Conservation (phyloP, 352 stramenopile genomes). For the Phytophthora lateralis region DNA sequence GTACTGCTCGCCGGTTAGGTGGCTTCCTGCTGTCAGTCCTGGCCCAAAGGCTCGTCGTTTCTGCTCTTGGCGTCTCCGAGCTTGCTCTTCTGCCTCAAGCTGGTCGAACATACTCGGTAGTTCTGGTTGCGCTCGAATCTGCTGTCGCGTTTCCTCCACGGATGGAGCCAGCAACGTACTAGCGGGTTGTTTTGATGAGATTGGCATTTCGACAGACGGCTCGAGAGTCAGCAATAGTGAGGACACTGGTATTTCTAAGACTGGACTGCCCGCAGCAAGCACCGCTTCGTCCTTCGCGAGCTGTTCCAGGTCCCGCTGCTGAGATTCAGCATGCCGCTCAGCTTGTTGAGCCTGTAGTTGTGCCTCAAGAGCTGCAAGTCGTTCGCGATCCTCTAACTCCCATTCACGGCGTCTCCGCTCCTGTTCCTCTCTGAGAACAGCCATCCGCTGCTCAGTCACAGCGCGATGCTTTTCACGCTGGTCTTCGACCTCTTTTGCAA, state of each 20-base stretch:
- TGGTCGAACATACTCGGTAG: slow-evolving; percentile 81
- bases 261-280: background rate
- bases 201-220: slow-evolving; percentile 17
- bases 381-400: slow-evolving; percentile 65
- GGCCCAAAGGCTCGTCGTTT: slow-evolving; percentile 26
- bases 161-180: slow-evolving; percentile 22
- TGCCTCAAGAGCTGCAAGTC: slow-evolving; percentile 51
- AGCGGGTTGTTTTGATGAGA: slow-evolving; percentile 1
- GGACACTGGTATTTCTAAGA: background rate
- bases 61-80: slow-evolving; percentile 41
- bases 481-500: slow-evolving; percentile 49
- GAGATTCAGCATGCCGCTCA: slow-evolving; percentile 35
- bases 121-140: slow-evolving; percentile 44
- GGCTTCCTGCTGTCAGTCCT: slow-evolving; percentile 10
- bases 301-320: slow-evolving; percentile 42
- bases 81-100: slow-evolving; percentile 73
- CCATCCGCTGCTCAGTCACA: slow-evolving; percentile 63
- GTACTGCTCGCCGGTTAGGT: slow-evolving; percentile 27
- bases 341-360: slow-evolving; percentile 52
- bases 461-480: slow-evolving; percentile 47
- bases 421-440: slow-evolving; percentile 65
- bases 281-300: slow-evolving; percentile 32
- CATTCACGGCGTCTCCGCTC: slow-evolving; percentile 67
- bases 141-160: slow-evolving; percentile 38
- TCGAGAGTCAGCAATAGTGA: slow-evolving; percentile 8